Percentiles rank a stretch among this genome's conserved stretches.
These are phyloP conservation scores for Solanum paucissectum DNA, from an alignment of 257 asterid species.

Conservation along the genomic window DNA sequence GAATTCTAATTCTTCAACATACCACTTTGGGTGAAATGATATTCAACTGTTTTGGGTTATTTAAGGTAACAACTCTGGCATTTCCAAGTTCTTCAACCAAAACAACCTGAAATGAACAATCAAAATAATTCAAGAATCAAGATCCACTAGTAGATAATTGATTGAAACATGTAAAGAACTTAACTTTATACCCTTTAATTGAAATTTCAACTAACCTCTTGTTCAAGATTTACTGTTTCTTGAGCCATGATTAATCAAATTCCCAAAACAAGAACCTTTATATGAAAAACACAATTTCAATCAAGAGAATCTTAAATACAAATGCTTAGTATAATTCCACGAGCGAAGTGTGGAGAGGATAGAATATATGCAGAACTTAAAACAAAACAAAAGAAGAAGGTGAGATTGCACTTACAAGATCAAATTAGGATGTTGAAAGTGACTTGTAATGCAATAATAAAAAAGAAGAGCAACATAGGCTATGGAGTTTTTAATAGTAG, in stretches of 20 bases:
- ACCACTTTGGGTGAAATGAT: constrained; percentile 77
- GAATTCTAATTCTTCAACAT: constrained; percentile 12
- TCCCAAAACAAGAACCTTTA: not conserved
- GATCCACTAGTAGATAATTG: not conserved
- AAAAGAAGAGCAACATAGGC: not conserved
- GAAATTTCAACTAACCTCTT: constrained; percentile 35
- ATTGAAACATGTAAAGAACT: not conserved
- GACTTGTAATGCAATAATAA: not conserved
- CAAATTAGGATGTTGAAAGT: not conserved
- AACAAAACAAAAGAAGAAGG: not conserved
- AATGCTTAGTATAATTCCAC: not conserved
- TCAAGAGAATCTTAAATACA: not conserved
- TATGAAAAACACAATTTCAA: not conserved
- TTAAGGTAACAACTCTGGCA: constrained; percentile 62
- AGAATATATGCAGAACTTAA: not conserved
- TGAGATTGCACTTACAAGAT: not conserved
- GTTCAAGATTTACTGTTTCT: constrained; percentile 24
- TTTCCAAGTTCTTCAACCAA: constrained; percentile 55
- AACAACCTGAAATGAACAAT: constrained; percentile 47
- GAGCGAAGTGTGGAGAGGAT: not conserved
- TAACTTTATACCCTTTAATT: not conserved
- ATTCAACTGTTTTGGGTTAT: constrained; percentile 78
- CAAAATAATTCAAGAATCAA: not conserved
- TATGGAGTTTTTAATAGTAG: not conserved
- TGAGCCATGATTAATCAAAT: constrained; percentile 35